Evolutionary conservation across 2,329 filamentous ascomycete species (phyloP).

Genomic region (Emmonsia crescens): DNA sequence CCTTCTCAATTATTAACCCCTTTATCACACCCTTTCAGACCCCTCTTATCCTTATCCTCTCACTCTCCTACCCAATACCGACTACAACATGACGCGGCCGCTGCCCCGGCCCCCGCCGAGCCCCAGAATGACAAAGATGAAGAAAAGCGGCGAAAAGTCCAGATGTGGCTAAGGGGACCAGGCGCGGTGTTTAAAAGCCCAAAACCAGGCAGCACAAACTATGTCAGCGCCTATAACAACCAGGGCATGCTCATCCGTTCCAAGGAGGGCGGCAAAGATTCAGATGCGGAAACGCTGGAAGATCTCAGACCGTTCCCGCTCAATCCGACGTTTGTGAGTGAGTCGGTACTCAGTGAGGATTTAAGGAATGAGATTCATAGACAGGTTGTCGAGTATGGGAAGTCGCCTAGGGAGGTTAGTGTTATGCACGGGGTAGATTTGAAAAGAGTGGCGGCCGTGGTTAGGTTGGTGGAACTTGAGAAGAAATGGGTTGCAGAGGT

Average conservation of each 20-base stretch:
- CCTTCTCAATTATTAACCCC: conserved; percentile 21
- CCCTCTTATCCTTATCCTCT: conserved; percentile 15
- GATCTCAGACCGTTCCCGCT: conserved; percentile 55
- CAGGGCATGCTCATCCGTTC: conserved; percentile 38
- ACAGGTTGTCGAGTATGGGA: conserved; percentile 53
- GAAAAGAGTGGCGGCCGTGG: conserved; percentile 72
- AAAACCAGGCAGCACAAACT: conserved; percentile 43
- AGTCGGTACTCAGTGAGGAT: conserved; percentile 61
- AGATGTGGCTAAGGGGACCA: conserved; percentile 48
- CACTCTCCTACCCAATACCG: not conserved
- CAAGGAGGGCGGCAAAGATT: conserved; percentile 22
- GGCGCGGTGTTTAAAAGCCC: conserved; percentile 40
- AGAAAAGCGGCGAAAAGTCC: conserved; percentile 16
- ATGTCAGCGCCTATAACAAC: conserved; percentile 44
- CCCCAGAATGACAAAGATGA: not conserved
- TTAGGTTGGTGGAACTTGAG: conserved; percentile 76
- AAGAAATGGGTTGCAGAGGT: conserved; percentile 67
- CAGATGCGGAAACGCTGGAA: not conserved
- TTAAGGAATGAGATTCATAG: conserved; percentile 64
- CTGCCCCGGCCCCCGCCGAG: not conserved
- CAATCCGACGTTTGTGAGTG: conserved; percentile 60
- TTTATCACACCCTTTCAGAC: conserved; percentile 8
- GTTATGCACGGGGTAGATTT: conserved; percentile 69
- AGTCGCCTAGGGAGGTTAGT: conserved; percentile 65
- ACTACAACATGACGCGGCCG: not conserved